Conservation (phyloP, 2,329 filamentous ascomycete species). For the Gnomoniopsis sp. region DNA sequence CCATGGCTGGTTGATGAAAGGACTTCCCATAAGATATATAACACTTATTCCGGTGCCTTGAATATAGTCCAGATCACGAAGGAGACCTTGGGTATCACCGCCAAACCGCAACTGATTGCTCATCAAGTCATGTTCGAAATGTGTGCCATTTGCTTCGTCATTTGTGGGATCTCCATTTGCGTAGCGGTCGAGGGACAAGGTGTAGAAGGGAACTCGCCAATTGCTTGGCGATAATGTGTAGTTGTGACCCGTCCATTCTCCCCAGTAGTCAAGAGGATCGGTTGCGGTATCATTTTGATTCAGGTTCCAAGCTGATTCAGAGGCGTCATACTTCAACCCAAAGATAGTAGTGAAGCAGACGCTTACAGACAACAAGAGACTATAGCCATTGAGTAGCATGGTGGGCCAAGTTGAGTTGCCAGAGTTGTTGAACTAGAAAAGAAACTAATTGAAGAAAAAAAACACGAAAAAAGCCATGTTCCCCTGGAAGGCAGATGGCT, state of each 20-base stretch:
- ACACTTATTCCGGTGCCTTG: conserved; percentile 60
- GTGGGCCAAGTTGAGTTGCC: no score
- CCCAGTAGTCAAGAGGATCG: conserved; percentile 14
- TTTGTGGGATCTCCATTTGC: conserved; percentile 61
- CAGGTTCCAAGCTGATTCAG: no score
- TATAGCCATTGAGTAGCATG: no score
- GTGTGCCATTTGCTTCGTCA: conserved; percentile 57
- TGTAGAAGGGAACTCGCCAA: conserved; percentile 37
- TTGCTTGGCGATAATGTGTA: conserved; percentile 13
- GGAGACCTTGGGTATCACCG: conserved; percentile 52
- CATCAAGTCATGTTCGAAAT: conserved; percentile 55
- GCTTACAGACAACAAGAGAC: no score
- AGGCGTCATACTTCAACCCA: no score
- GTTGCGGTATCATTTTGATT: conserved; percentile 9
- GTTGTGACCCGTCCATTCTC: conserved; percentile 13
- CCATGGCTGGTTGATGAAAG: conserved; percentile 62
- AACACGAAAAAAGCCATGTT: no score
- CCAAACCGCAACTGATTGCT: conserved; percentile 61
- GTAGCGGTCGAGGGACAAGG: conserved; percentile 58
- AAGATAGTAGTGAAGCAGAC: no score
- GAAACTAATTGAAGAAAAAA: no score
- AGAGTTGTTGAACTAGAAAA: no score
- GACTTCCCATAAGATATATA: conserved; percentile 57
- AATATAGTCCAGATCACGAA: conserved; percentile 58
- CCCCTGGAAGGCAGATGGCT: no score